Evolutionary conservation across 345 rosid genomes (phyloP).

Genomic region (Capsella bursapastoris): DNA sequence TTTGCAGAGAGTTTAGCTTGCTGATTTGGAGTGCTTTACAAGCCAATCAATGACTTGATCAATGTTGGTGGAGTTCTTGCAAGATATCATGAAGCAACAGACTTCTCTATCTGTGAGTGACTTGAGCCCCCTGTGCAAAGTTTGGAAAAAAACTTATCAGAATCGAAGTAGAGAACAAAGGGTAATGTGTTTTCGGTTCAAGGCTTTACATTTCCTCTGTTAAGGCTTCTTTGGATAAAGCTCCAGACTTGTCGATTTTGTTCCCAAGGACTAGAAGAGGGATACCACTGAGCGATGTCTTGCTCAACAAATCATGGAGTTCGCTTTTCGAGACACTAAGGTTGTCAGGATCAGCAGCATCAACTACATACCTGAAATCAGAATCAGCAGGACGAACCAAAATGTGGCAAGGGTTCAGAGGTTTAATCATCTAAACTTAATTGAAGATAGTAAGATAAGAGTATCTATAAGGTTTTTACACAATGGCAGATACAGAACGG

Average conservation of each 20-base stretch:
- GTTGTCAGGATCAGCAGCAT: conserved; percentile 90
- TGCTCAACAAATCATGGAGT: conserved; percentile 82
- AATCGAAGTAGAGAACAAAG: not conserved
- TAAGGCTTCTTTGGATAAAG: conserved; percentile 79
- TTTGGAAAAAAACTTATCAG: not conserved
- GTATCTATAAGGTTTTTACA: conserved; percentile 51
- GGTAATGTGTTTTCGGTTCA: not conserved
- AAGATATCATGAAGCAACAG: conserved; percentile 91
- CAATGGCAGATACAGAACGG: conserved; percentile 89
- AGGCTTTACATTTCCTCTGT: conserved; percentile 78
- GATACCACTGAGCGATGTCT: conserved; percentile 79
- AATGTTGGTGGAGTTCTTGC: conserved; percentile 91
- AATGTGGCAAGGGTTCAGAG: conserved; percentile 15
- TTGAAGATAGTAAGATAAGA: not conserved
- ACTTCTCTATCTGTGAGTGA: conserved; percentile 84
- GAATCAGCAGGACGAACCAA: not conserved
- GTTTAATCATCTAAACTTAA: not conserved
- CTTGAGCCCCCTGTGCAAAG: conserved; percentile 64
- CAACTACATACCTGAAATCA: conserved; percentile 73
- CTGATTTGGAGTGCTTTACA: conserved; percentile 84
- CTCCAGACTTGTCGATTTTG: conserved; percentile 90
- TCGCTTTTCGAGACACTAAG: conserved; percentile 80
- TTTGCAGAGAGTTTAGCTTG: conserved; percentile 43
- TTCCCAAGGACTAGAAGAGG: conserved; percentile 88
- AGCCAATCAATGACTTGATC: conserved; percentile 94